Percentiles rank a stretch among this genome's conserved stretches.
Evolutionary conservation across 371 early-diverging fungal species (phyloP).

Genomic region (Zychaea mexicana): DNA sequence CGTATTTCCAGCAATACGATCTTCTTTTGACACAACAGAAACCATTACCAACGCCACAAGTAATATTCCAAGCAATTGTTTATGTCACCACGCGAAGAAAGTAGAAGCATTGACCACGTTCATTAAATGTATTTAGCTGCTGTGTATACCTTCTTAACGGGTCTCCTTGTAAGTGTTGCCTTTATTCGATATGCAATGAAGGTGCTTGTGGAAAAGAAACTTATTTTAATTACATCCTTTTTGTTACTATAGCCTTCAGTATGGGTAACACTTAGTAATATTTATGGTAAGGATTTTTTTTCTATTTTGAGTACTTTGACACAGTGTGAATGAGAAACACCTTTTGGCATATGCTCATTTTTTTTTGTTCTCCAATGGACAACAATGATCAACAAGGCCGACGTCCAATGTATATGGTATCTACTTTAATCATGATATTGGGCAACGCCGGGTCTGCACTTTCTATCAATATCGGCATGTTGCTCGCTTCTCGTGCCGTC

Average conservation of each 20-base stretch:
- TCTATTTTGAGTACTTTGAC: neutral
- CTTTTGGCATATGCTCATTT: too few relatives aligned
- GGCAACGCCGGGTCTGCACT: slow-evolving; percentile 36
- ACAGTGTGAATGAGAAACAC: too few relatives aligned
- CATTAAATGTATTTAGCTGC: too few relatives aligned
- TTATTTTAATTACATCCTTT: neutral
- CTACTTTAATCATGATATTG: slow-evolving; percentile 28
- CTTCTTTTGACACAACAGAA: neutral
- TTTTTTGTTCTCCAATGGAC: neutral
- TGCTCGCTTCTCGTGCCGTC: slow-evolving; percentile 35
- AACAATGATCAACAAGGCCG: slow-evolving; percentile 18
- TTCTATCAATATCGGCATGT: slow-evolving; percentile 40
- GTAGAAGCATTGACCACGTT: too few relatives aligned
- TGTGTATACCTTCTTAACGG: too few relatives aligned
- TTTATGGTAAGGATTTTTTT: neutral
- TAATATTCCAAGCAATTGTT: too few relatives aligned
- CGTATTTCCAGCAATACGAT: neutral
- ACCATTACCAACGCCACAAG: neutral
- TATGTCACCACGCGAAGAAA: neutral
- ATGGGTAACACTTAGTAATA: neutral
- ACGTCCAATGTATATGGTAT: slow-evolving; percentile 40
- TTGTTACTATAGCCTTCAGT: neutral
- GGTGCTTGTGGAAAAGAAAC: neutral
- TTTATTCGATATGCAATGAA: neutral
- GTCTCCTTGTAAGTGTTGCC: too few relatives aligned